Evolutionary conservation across 257 asterid genomes (phyloP).

Genomic region (Ligustrum vulgare): DNA sequence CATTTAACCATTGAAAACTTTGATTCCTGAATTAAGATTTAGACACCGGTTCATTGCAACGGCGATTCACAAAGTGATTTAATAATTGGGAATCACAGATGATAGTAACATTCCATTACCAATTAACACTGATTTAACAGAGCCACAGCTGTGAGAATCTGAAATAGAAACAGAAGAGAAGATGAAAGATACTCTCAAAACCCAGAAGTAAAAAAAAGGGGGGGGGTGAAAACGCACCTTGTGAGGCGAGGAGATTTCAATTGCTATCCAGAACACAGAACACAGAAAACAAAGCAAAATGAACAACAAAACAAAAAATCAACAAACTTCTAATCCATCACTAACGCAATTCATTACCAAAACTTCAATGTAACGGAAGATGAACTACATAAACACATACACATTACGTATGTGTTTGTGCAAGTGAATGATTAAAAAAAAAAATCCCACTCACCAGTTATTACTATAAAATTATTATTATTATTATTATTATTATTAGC

Average conservation of each 20-base stretch:
- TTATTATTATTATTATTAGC: background rate
- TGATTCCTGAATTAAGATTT: constrained; percentile 4
- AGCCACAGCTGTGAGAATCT: constrained; percentile 4
- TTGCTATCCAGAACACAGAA: constrained; percentile 29
- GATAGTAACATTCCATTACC: constrained; percentile 19
- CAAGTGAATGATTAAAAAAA: background rate
- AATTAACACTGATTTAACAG: constrained; percentile 16
- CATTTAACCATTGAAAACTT: background rate
- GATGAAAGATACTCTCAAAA: constrained; percentile 9
- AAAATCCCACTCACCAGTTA: constrained; percentile 34
- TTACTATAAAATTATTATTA: constrained; percentile 12
- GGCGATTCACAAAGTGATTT: background rate
- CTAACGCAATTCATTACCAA: constrained; percentile 26
- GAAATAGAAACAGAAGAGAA: background rate
- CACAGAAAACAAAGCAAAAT: constrained; percentile 34
- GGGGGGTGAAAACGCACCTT: background rate
- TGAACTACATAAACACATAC: background rate
- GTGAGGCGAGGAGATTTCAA: constrained; percentile 19
- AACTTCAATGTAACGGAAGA: constrained; percentile 21
- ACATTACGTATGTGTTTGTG: background rate
- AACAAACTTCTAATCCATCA: constrained; percentile 9
- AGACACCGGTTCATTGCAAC: constrained; percentile 2
- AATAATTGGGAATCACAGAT: background rate
- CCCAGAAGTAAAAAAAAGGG: constrained; percentile 19
- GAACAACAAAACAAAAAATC: constrained; percentile 17